Conservation (phyloP, 805 yeast species). For the Dipodascopsis tothii region DNA sequence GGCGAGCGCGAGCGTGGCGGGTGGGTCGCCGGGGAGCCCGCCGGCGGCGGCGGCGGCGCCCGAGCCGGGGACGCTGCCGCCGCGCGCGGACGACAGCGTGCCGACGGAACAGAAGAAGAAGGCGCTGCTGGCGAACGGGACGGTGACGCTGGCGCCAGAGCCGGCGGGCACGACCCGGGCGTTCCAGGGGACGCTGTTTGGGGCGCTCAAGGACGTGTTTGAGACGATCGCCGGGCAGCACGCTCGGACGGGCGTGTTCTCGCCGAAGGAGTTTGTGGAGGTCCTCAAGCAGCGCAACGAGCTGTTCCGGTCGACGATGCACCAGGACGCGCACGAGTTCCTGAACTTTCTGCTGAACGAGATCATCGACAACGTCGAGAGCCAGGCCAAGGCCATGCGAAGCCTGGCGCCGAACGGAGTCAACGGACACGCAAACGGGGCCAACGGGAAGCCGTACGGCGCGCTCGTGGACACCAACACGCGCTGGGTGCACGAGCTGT, state of each 20-base stretch:
- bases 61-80: constrained; percentile 1
- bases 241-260: constrained; percentile 69
- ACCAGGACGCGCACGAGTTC: constrained; percentile 97
- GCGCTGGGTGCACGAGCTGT: constrained; percentile 56
- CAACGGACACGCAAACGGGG: neutral
- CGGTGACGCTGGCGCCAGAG: constrained; percentile 67
- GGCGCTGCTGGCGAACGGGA: constrained; percentile 12
- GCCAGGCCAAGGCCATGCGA: neutral
- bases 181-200: constrained; percentile 45
- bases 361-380: constrained; percentile 42
- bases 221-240: constrained; percentile 71
- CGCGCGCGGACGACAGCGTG: constrained; percentile 13
- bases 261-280: constrained; percentile 67
- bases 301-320: constrained; percentile 84
- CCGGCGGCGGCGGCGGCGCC: constrained; percentile 1
- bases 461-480: constrained; percentile 4
- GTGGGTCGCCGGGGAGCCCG: constrained; percentile 7
- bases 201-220: constrained; percentile 75
- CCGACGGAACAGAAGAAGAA: constrained; percentile 20
- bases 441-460: constrained; percentile 14
- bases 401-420: neutral
- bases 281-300: constrained; percentile 75
- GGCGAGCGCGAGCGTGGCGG: no score
- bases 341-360: constrained; percentile 80
- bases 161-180: constrained; percentile 47